Conservation (phyloP, 2,329 filamentous ascomycete species). For the Apiospora phragmitis region DNA sequence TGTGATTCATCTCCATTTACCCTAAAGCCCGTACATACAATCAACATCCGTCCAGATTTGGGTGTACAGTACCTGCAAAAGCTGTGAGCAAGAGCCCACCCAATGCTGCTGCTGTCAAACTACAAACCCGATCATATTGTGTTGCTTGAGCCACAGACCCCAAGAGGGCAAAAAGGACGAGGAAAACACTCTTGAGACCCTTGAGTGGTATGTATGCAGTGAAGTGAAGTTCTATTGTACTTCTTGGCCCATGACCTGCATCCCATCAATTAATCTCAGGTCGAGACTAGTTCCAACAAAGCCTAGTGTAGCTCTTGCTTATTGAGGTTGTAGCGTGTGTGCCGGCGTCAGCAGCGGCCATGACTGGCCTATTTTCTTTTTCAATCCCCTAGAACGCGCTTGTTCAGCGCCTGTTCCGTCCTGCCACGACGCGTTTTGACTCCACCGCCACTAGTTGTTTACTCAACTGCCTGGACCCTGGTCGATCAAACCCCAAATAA, state of each 20-base stretch:
- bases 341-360: not conserved
- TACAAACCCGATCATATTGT: not conserved
- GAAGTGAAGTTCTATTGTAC: not conserved
- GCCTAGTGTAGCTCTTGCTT: not conserved
- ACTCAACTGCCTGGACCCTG: not conserved
- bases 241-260: not conserved
- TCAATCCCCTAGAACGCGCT: not conserved
- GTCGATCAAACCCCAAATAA: conserved; percentile 4
- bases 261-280: not conserved
- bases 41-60: not conserved
- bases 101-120: not conserved
- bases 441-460: not conserved
- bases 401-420: conserved; percentile 1
- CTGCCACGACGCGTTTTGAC: conserved; percentile 3
- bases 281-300: not conserved
- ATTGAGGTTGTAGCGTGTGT: not conserved
- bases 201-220: not conserved
- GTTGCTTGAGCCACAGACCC: not conserved
- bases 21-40: not conserved
- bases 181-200: not conserved
- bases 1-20: not conserved
- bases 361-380: not conserved
- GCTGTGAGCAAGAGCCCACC: not conserved
- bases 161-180: not conserved
- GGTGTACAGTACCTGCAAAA: not conserved